Conservation (phyloP, 371 early-diverging fungal species). For the Vairimorpha apis region DNA sequence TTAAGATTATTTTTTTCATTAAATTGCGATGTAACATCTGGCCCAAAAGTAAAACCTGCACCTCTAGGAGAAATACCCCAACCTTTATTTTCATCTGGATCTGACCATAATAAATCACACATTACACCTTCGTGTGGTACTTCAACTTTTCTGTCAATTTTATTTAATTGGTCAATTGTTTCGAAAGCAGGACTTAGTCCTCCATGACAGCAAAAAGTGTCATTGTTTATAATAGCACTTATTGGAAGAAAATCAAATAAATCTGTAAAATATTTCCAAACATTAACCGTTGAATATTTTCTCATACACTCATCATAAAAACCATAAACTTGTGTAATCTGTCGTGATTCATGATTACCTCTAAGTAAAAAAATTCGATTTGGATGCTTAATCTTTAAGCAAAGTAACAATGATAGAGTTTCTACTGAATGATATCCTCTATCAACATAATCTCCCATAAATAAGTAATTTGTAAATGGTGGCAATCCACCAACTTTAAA, state of each 20-base stretch:
- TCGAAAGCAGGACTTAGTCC: constrained; percentile 92
- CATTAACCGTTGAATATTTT: constrained; percentile 91
- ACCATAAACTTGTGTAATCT: constrained; percentile 97
- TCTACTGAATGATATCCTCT: constrained; percentile 98
- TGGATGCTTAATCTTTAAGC: constrained; percentile 84
- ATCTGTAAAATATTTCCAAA: constrained; percentile 95
- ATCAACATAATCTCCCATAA: constrained; percentile 98
- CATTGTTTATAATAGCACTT: constrained; percentile 82
- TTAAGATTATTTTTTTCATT: constrained; percentile 90
- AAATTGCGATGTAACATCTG: constrained; percentile 83
- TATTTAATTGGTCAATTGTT: constrained; percentile 88
- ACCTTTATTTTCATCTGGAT: constrained; percentile 82
- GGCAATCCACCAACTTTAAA: constrained; percentile 86
- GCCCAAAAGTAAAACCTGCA: constrained; percentile 96
- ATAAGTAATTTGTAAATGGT: constrained; percentile 77
- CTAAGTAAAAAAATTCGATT: constrained; percentile 89
- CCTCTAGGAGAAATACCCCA: constrained; percentile 94
- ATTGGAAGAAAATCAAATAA: constrained; percentile 94
- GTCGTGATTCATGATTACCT: constrained; percentile 96
- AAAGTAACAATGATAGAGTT: constrained; percentile 85
- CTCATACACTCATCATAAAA: constrained; percentile 98
- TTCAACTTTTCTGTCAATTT: constrained; percentile 88
- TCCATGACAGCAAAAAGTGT: constrained; percentile 96
- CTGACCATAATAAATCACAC: constrained; percentile 96
- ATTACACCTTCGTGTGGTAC: constrained; percentile 74